Percentiles rank a stretch among this genome's conserved stretches.
Evolutionary conservation across 1,139 yeast genomes (phyloP).

Genomic region (Suhomyces yuchorum): DNA sequence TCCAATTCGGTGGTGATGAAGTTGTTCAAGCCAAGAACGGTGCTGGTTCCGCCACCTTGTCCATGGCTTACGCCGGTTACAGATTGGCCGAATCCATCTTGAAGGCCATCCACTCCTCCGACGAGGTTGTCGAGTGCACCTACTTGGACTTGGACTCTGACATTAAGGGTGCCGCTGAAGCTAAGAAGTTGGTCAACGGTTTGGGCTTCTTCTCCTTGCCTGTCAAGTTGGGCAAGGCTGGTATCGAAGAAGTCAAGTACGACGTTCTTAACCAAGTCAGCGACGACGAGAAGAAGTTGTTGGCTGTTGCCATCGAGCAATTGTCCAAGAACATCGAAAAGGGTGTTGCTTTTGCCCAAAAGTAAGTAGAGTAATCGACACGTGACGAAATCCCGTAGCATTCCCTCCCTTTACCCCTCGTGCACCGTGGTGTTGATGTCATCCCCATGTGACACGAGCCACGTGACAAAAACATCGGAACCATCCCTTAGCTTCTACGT

Average conservation of each 20-base stretch:
- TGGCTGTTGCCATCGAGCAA: slow-evolving; percentile 81
- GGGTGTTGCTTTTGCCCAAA: slow-evolving; percentile 22
- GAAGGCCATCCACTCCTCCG: slow-evolving; percentile 58
- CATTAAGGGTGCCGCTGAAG: slow-evolving; percentile 71
- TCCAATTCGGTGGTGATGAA: slow-evolving; percentile 98
- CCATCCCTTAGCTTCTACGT: background rate
- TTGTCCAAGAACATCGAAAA: slow-evolving; percentile 59
- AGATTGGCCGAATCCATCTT: slow-evolving; percentile 88
- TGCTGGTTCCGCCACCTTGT: slow-evolving; percentile 97
- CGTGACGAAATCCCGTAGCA: background rate
- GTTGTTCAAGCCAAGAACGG: slow-evolving; percentile 98
- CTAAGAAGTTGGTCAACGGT: slow-evolving; percentile 70
- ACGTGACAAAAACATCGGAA: too few relatives aligned
- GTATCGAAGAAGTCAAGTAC: slow-evolving; percentile 69
- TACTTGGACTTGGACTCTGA: slow-evolving; percentile 53
- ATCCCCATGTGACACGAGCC: too few relatives aligned
- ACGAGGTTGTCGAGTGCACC: slow-evolving; percentile 74
- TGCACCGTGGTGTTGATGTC: background rate
- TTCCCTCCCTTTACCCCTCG: background rate
- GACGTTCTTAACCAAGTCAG: slow-evolving; percentile 55
- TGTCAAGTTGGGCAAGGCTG: slow-evolving; percentile 85
- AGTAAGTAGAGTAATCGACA: slow-evolving; percentile 17
- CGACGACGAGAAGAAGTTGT: slow-evolving; percentile 69
- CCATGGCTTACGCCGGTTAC: slow-evolving; percentile 99
- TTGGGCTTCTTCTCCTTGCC: slow-evolving; percentile 93